These are phyloP conservation scores for Lanmaoa rubissima DNA, from an alignment of 768 basidiomycete species.

Conservation along the genomic window DNA sequence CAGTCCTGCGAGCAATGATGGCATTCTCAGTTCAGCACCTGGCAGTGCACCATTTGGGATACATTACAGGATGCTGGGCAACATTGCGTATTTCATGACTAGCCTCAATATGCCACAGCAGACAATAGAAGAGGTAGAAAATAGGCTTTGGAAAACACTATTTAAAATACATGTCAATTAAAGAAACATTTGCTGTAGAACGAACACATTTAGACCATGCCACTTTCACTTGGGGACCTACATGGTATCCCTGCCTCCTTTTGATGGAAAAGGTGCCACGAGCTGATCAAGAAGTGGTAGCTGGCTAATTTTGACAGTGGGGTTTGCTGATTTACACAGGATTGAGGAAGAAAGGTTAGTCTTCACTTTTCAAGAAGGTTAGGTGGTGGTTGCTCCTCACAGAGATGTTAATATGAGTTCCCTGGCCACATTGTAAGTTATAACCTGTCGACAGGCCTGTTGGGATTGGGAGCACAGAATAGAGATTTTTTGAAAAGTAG, in stretches of 20 bases:
- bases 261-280: background rate
- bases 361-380: background rate
- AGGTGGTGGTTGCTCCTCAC: background rate
- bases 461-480: no score
- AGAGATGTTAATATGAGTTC: background rate
- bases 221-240: background rate
- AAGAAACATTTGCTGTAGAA: background rate
- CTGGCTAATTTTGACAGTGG: no score
- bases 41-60: constrained; percentile 62
- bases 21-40: constrained; percentile 40
- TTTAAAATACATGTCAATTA: background rate
- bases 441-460: no score
- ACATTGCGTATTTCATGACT: constrained; percentile 91
- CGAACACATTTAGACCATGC: background rate
- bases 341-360: background rate
- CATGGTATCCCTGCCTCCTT: background rate
- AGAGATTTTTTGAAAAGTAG: no score
- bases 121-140: constrained; percentile 59
- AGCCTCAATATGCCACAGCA: constrained; percentile 68
- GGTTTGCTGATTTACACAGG: background rate
- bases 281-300: no score
- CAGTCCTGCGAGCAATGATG: constrained; percentile 21
- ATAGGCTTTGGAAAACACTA: constrained; percentile 51
- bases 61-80: constrained; percentile 86
- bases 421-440: background rate